Base-by-base conservation (phyloP, 768 basidiomycete genomes). In the Artomyces pyxidatus region DNA sequence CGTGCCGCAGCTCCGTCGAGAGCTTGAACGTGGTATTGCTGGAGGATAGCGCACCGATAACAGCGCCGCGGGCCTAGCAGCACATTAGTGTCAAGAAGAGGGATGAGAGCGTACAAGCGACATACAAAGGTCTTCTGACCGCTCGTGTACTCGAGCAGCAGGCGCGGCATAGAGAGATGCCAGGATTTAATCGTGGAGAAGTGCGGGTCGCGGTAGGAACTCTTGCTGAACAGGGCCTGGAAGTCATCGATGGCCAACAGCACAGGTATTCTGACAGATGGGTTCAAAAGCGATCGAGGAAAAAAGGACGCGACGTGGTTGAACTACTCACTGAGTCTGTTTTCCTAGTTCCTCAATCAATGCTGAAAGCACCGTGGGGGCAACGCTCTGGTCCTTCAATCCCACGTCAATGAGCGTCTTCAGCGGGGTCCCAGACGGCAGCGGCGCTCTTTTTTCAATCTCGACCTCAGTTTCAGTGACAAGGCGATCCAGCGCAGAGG, bases 191-290 rank as follows among this genome's bases (percentile, higher is more conserved):
- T 79, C 9, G 69, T 59, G 6, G 71, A 68, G 65, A 81, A 89
- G 37, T 82, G 79, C 11, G 86, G 85, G 49, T 88, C 82, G 22
- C 80, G 77, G 66, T 94, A 94, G 23, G 85, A 78, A 38, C 66
- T 69, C 40, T 71, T 67, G 60, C 76, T 71, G 59, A 88, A 91
- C 22, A 96, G 64, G 0, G 88, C 75, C 63, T 95, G 93, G 63
- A 89, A 80, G 57, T 95, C 92, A 55, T 96, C 93, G 1, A 94
- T 71, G 0, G 91, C 92, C 26, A 94, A 68, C 6, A 96, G 62
- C 2, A 95, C 85, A 0, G 90, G 90, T 92, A 9, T 46, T 19
- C 43, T 43, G 40, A 32, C 19, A 14, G 1, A 7, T 35, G 23
- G 47, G 47, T 35, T 12, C 32, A 35, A 35, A 7, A 14, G 14